Conservation (phyloP, 305 asterid genomes). For the Solanum hybrid region DNA sequence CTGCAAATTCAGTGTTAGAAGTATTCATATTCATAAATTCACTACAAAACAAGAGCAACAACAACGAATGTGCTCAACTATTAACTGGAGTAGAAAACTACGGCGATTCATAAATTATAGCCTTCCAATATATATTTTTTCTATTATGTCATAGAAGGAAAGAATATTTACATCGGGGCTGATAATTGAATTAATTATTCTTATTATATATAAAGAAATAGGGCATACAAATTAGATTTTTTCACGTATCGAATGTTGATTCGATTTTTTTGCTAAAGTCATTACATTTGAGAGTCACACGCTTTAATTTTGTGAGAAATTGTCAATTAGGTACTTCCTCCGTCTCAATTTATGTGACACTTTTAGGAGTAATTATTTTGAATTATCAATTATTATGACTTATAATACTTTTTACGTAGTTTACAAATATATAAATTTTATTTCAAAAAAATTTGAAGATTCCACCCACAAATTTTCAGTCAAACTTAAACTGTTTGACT, state of each 20-base stretch:
- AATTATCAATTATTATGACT: too few relatives aligned
- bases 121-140: not conserved
- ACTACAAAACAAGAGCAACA: not conserved
- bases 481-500: too few relatives aligned
- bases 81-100: not conserved
- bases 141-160: not conserved
- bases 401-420: too few relatives aligned
- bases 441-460: too few relatives aligned
- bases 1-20: too few relatives aligned
- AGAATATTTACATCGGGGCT: not conserved
- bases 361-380: too few relatives aligned
- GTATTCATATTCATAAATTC: not conserved
- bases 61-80: not conserved
- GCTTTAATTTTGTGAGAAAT: not conserved
- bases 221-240: not conserved
- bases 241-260: not conserved
- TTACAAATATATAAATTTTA: too few relatives aligned
- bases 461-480: too few relatives aligned
- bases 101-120: too few relatives aligned
- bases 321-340: not conserved
- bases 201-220: too few relatives aligned
- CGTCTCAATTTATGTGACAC: too few relatives aligned
- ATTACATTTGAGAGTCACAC: not conserved
- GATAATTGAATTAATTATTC: not conserved
- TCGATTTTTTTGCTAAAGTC: not conserved